Conservation (phyloP, 495 filamentous ascomycete species). For the Trypethelium eluteriae region DNA sequence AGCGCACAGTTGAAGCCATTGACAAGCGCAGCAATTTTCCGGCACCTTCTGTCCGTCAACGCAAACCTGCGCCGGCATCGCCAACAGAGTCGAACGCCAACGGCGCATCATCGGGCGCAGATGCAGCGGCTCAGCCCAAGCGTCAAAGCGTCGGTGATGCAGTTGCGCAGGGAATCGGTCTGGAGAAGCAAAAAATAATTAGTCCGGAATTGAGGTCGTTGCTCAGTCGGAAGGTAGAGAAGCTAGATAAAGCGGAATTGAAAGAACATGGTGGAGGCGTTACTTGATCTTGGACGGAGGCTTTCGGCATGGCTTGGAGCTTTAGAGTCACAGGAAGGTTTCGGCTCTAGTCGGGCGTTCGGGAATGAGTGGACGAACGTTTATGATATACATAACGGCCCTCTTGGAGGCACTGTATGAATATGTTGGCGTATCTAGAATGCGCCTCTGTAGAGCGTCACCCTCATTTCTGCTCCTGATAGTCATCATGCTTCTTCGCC, state of each 20-base stretch:
- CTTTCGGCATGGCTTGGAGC: constrained; percentile 3
- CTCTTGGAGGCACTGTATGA: constrained; percentile 5
- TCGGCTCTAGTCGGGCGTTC: not conserved
- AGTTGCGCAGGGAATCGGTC: constrained; percentile 30
- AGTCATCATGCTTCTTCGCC: too few species aligned
- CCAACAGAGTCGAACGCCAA: not conserved
- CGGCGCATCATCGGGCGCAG: not conserved
- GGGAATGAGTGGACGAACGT: not conserved
- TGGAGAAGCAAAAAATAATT: constrained; percentile 56
- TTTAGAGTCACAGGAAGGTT: not conserved
- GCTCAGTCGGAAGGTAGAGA: constrained; percentile 63
- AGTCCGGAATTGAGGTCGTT: constrained; percentile 71
- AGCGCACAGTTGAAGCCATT: constrained; percentile 75
- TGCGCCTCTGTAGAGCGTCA: too few species aligned
- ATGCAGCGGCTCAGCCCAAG: not conserved
- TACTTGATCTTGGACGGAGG: not conserved
- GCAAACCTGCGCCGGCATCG: constrained; percentile 31
- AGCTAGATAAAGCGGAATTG: constrained; percentile 49
- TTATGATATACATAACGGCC: not conserved
- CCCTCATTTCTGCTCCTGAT: too few species aligned
- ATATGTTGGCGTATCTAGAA: not conserved
- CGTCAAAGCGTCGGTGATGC: constrained; percentile 29
- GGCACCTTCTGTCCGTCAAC: constrained; percentile 50
- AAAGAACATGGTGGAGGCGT: constrained; percentile 34
- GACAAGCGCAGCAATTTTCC: constrained; percentile 84